These are phyloP conservation scores for Chaetomium strumarium DNA, from an alignment of 2,329 filamentous ascomycete genomes.

Conservation along the genomic window DNA sequence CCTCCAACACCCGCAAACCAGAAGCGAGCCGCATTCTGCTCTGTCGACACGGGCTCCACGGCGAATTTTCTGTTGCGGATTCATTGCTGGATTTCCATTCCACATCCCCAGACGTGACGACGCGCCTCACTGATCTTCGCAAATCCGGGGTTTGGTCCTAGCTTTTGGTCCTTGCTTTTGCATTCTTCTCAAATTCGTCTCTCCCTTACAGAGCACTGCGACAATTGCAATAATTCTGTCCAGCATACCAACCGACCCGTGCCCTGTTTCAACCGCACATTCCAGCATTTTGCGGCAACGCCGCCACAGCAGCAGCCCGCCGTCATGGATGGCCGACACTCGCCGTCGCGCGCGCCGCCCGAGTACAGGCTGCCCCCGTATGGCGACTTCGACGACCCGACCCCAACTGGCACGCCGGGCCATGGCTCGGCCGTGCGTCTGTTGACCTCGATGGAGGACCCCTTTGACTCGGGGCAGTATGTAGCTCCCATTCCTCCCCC, in stretches of 20 bases:
- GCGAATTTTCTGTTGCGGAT: not conserved
- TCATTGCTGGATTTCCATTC: not conserved
- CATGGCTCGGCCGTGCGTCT: slow-evolving; percentile 53
- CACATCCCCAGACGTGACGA: not conserved
- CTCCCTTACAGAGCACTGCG: not conserved
- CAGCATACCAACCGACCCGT: not conserved
- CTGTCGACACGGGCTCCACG: slow-evolving; percentile 3
- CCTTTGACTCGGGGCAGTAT: slow-evolving; percentile 48
- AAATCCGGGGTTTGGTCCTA: no score
- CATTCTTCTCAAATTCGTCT: slow-evolving; percentile 1
- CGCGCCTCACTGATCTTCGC: no score
- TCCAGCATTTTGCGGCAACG: slow-evolving; percentile 4
- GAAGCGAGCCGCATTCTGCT: slow-evolving; percentile 8
- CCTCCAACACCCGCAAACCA: slow-evolving; percentile 1
- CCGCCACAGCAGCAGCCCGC: slow-evolving; percentile 10
- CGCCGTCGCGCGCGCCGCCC: slow-evolving; percentile 45
- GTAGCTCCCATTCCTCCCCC: slow-evolving; percentile 34
- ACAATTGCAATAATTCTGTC: slow-evolving; percentile 1
- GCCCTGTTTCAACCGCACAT: slow-evolving; percentile 10
- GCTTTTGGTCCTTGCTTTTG: not conserved
- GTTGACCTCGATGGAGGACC: slow-evolving; percentile 57
- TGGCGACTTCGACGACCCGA: slow-evolving; percentile 46
- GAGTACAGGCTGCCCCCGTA: slow-evolving; percentile 54
- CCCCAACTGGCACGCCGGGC: slow-evolving; percentile 37
- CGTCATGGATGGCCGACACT: slow-evolving; percentile 46